These are phyloP conservation scores for Fusarium sp. DNA, from an alignment of 2,329 filamentous ascomycete genomes.

Conservation along the genomic window DNA sequence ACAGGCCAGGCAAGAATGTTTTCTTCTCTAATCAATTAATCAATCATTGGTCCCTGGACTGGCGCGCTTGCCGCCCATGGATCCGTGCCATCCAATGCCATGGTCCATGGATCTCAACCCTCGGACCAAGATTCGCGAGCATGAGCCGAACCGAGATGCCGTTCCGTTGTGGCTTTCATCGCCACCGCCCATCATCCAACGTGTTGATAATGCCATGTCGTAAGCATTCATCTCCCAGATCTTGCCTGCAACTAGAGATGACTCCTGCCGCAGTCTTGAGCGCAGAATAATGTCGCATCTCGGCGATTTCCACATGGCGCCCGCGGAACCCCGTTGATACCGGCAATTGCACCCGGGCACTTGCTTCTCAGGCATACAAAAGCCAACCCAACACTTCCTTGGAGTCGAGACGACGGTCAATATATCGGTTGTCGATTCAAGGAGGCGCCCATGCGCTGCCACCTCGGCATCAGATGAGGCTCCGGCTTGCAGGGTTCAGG, in stretches of 20 bases:
- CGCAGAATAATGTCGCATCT: background rate
- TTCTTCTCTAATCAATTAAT: background rate
- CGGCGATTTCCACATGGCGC: background rate
- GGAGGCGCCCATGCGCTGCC: background rate
- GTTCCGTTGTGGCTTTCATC: background rate
- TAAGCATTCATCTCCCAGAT: background rate
- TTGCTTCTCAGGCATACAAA: background rate
- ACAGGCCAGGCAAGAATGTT: background rate
- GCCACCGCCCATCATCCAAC: background rate
- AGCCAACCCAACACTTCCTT: background rate
- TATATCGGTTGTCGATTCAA: background rate
- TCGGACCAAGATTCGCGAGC: background rate
- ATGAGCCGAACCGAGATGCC: background rate
- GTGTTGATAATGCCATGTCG: background rate
- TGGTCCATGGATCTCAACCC: background rate
- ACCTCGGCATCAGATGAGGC: background rate
- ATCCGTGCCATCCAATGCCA: background rate
- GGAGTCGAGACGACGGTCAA: background rate
- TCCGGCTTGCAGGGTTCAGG: background rate
- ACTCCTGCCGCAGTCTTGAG: background rate
- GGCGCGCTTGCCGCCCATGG: background rate
- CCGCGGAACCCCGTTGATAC: background rate
- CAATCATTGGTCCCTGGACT: background rate
- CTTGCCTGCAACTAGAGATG: background rate
- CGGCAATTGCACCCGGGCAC: background rate